Base-by-base conservation (phyloP, 768 basidiomycete genomes). In the Hortiboletus flavorubellus region DNA sequence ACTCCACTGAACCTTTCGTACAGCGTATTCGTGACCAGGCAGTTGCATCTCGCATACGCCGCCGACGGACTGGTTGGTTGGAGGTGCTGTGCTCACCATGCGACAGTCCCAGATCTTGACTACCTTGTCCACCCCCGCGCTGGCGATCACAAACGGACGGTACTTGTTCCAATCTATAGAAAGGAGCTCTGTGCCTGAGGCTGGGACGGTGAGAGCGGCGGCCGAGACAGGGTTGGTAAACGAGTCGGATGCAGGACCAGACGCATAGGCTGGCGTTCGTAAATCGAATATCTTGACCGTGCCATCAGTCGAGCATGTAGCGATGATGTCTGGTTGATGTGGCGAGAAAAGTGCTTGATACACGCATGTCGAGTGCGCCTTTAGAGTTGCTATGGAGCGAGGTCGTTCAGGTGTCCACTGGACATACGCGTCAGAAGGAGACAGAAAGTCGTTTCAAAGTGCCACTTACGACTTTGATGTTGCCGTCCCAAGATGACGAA, bases 91-190 rank as follows among this genome's bases (percentile, higher is more conserved):
- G 62, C 86, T 81, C 45, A 91, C 78, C 89, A 92, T 93, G 39
- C 93, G 85, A 64, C 90, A 87, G 67, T 96, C 93, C 88, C 92
- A 94, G 14, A 93, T 76, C 59, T 84, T 86, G 53, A 86, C 77
- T 12, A 76, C 64, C 68, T 86, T 88, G 71, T 95, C 92, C 30
- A 93, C 89, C 31, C 88, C 87, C 2, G 79, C 86, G 58, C 84
- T 90, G 2, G 91, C 93, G 52, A 95, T 74, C 11, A 85, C 71
- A 63, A 85, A 83, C 8, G 89, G 88, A 3, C 82, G 81, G 68
- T 95, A 96, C 68, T 96, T 96, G 71, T 96, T 96, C 91, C 92
- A 96, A 61, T 95, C 93, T 33, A 94, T 68, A 5, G 87, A 78
- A 23, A 96, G 81, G 11, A 95, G 75, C 69, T 96, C 93, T 8